Base-by-base conservation (phyloP, 192 early-diverging fungal genomes). In the Chytriomyces hyalinus region DNA sequence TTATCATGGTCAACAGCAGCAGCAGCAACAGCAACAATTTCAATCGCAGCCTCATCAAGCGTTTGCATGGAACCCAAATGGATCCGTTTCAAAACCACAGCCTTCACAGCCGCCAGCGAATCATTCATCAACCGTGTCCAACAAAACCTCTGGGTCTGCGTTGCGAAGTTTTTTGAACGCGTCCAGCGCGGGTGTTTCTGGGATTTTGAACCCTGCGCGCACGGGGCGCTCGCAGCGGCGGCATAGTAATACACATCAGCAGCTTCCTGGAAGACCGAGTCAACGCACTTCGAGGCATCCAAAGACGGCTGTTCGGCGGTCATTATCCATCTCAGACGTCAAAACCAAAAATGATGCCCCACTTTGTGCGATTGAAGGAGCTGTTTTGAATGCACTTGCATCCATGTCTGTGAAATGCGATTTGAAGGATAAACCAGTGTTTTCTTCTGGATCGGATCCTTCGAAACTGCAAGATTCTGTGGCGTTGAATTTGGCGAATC, bases 121-220 rank as follows among this genome's bases (percentile, higher is more conserved):
- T 8, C 36, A 53, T 13, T 53, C n/a, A 44, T 70, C 50, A 70
- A 70, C 49, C 53, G 68, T n/a, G 20, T 70, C 45, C 51, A 20
- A 15, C n/a, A n/a, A 43, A 22, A 20, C 66, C n/a, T 47, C 15
- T 2, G 46, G 9, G 66, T 22, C 66, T 22, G 15, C 13, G 43
- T 11, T 28, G 66, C 15, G 11, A 17, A 46, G 10, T 11, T 8
- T 46, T 28, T 9, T 11, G 28, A 36, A 67, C 15, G 24, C 15
- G 11, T 10, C 26, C 26, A 17, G 10, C 11, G 15, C 66, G 66
- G 9, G 13, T 9, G 13, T 46, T 46, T 13, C 47, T 47, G 66
- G 15, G n/a, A 64, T 26, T 67, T 11, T 10, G 44, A 17, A 46
- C 47, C 10, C 66, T 11, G 11, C 66, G 66, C 11, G 66, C 8